Conservation (phyloP, 106 monocot species). For the Agapanthus africanus region DNA sequence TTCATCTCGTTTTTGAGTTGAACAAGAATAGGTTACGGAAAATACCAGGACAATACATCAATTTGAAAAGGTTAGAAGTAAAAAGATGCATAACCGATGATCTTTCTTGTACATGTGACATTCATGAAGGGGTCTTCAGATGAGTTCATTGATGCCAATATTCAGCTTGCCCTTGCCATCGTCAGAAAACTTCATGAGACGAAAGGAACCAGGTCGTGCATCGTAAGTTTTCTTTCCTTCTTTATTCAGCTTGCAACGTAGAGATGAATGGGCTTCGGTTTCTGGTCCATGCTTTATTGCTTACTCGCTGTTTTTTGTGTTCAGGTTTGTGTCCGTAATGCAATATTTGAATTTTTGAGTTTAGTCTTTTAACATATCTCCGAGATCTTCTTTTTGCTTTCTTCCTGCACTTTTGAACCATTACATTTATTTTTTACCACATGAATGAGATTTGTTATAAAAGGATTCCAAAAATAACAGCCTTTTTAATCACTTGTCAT, state of each 20-base stretch:
- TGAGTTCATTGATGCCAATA: slow-evolving; percentile 96
- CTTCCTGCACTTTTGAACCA: background rate
- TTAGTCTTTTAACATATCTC: too few species aligned
- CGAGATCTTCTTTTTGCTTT: background rate
- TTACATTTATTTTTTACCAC: background rate
- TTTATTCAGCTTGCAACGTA: too few species aligned
- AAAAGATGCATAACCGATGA: background rate
- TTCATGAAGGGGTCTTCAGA: slow-evolving; percentile 87
- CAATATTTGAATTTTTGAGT: background rate
- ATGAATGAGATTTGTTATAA: background rate
- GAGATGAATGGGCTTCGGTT: background rate
- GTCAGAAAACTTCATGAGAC: slow-evolving; percentile 65
- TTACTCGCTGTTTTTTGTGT: background rate
- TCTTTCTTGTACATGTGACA: slow-evolving; percentile 3
- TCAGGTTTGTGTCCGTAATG: background rate
- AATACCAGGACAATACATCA: background rate
- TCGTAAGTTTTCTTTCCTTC: slow-evolving; percentile 77
- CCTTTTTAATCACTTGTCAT: background rate
- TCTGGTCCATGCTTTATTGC: background rate
- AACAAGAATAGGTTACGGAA: too few species aligned
- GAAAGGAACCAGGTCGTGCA: slow-evolving; percentile 65
- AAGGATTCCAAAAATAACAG: background rate
- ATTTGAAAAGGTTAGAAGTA: background rate
- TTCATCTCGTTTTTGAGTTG: background rate
- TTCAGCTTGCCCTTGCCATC: slow-evolving; percentile 92